Evolutionary conservation across 2,329 filamentous ascomycete genomes (phyloP), one percentile per base, ranked within the genome.

Genomic region (Penicillium psychrosexuale): DNA sequence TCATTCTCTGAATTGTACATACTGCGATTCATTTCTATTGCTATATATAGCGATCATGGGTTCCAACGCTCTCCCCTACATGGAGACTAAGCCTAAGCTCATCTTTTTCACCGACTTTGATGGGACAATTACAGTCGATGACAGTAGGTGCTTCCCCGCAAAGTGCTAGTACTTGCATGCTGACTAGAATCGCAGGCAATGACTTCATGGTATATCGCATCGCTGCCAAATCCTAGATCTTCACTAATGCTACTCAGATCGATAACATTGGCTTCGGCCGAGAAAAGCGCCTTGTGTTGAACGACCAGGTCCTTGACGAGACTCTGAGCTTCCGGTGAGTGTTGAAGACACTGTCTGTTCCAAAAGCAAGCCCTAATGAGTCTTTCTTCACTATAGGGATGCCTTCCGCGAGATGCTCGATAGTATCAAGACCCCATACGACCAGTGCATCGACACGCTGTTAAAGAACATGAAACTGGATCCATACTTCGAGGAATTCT

Each of bases 61-160:
- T 12, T 67, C 69, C 28, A 63, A 57, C 11, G 55, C 58, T 13
- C 70, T 76, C 36, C 73, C 74, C 22, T 76, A 76, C 27, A 69
- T 80, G 63, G 69, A 73, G 57, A 75, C 71, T 55, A 85, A 88
- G 72, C 92, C 92, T 48, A 89, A 91, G 77, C 89, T 90, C 79
- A 92, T 99, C 80, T 97, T 99, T 83, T 97, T 97, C 80, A 96
- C 92, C 65, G 94, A 99, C 78, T 97, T 97, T 72, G 94, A 99
- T 76, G 94, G 94, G 68, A 97, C 92, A 51, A 93, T 97, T 72
- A 97, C 93, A 46, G 82, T 85, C 54, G 78, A 84, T 68, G 85
- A 88, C 73, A 85, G 83, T 82, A 68, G 69, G 80, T 77, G 37
- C 31, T 52, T 48, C 22, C 17, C 45, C 36, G 33, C 38, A 36